Evolutionary conservation across 1,284 basidiomycete species (phyloP).

Genomic region (Moniliophthora roreri): DNA sequence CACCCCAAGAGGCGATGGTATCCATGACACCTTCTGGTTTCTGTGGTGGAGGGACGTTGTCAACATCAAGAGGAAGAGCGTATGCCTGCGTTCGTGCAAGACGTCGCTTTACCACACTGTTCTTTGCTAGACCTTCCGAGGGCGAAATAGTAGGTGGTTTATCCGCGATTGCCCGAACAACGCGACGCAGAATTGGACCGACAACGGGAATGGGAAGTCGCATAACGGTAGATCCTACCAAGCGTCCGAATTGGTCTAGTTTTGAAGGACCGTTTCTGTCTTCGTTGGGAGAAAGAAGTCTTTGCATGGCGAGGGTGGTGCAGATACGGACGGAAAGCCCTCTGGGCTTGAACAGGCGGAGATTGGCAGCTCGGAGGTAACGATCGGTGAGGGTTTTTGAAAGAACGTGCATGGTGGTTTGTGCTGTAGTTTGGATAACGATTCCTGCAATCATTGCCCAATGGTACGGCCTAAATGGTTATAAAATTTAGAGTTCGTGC

Average conservation of each 20-base stretch:
- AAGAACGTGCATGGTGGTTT: constrained; percentile 21
- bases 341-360: constrained; percentile 23
- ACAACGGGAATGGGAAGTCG: constrained; percentile 13
- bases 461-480: constrained; percentile 17
- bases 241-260: constrained; percentile 18
- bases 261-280: neutral
- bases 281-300: constrained; percentile 14
- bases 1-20: constrained; percentile 17
- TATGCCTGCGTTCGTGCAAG: constrained; percentile 17
- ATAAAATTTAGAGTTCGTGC: neutral
- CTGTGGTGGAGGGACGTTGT: constrained; percentile 14
- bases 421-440: constrained; percentile 20
- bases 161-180: constrained; percentile 15
- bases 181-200: constrained; percentile 1
- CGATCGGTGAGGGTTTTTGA: constrained; percentile 30
- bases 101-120: constrained; percentile 2
- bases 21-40: constrained; percentile 23
- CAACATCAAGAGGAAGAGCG: constrained; percentile 15
- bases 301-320: constrained; percentile 24
- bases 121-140: neutral
- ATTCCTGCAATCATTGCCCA: constrained; percentile 24
- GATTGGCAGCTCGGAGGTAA: constrained; percentile 27
- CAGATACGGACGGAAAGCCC: constrained; percentile 28
- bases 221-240: constrained; percentile 16
- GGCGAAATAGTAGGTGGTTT: constrained; percentile 14